Base-by-base conservation (phyloP, 2,329 filamentous ascomycete species). In the Claviceps paspali region DNA sequence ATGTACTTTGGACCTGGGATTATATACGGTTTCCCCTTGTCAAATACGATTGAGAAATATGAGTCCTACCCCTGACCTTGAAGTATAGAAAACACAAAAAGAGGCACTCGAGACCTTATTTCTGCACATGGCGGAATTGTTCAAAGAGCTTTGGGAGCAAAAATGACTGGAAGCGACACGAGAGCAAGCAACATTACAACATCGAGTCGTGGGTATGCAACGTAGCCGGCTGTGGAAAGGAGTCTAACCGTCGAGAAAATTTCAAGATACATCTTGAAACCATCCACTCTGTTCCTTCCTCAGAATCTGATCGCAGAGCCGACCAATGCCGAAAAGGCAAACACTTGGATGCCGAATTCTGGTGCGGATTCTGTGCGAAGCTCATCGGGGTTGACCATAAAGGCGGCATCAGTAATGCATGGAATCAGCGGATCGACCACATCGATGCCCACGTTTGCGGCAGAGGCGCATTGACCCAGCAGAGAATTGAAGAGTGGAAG, bases 151-250 rank as follows among this genome's bases (percentile, higher is more conserved):
- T 94, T 47, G 87, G 87, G n/a, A 87, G 82, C 55, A 93, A 94
- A 52, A 87, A 85, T 41, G 87, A 95, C 56, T 95, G 76, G 87
- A 93, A 92, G 53, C 75, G 87, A 1, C 87, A 95, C 50, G 88
- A 95, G 51, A 80, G 76, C 45, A 76, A 72, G 12, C 81, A 88
- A 49, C 86, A 94, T 53, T 75, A 72, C 42, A 73, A 80, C 41
- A 55, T 71, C 5, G 79, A 86, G 49, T 67, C 68, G 33, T 94
- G 82, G 76, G 73, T 71, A 22, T 94, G 86, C 51, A 63, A 70
- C 22, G 55, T 68, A 33, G 46, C 55, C 2, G 43, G 45, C 3
- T 91, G 82, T 48, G 7, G 70, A 67, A 42, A 57, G 77, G 11
- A 58, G 77, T 79, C 70, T 50, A 66, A 73, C 45, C 65, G 70